A percentile compares a stretch with the other conserved stretches of the same genome.
Evolutionary conservation across 805 yeast species (phyloP).

Genomic region (Yarrowia keelungensis): DNA sequence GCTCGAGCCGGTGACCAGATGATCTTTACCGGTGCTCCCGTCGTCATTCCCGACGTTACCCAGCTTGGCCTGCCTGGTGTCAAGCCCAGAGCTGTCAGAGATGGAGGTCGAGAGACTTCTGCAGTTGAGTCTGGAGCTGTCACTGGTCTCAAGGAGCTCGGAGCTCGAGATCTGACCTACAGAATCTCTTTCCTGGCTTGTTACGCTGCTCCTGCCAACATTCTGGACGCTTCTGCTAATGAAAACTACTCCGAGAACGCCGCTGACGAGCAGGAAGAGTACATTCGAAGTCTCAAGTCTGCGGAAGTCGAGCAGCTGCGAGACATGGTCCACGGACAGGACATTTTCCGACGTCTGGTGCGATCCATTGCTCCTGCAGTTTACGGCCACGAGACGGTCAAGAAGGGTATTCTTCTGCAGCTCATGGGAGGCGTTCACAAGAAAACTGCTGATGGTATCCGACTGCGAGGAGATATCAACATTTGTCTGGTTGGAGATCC

Average conservation of each 20-base stretch:
- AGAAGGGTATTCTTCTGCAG: conserved; percentile 89
- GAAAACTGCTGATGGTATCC: conserved; percentile 89
- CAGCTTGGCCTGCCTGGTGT: conserved; percentile 96
- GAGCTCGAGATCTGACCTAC: conserved; percentile 93
- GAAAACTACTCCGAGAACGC: conserved; percentile 48
- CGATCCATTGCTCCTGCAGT: conserved; percentile 94
- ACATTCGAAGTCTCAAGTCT: conserved; percentile 76
- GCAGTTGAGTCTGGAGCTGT: conserved; percentile 79
- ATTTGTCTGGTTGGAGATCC: conserved; percentile 98
- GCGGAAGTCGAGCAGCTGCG: conserved; percentile 85
- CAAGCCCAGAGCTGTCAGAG: conserved; percentile 81
- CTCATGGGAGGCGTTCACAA: conserved; percentile 96
- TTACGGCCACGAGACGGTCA: conserved; percentile 92
- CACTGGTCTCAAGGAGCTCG: conserved; percentile 86
- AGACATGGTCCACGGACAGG: conserved; percentile 88
- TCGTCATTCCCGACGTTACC: conserved; percentile 91
- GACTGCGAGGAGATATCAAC: conserved; percentile 94
- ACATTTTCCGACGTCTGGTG: conserved; percentile 82
- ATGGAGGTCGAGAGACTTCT: conserved; percentile 63
- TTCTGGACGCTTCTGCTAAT: conserved; percentile 48
- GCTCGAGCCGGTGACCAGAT: conserved; percentile 98
- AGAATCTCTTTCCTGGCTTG: conserved; percentile 90
- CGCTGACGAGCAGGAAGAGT: conserved; percentile 79
- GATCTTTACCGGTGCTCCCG: conserved; percentile 90
- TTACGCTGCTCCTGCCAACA: conserved; percentile 70